Percentiles rank a stretch among this genome's conserved stretches.
These are phyloP conservation scores for Inga leiocalycina DNA, from an alignment of 306 rosid species.

Conservation along the genomic window DNA sequence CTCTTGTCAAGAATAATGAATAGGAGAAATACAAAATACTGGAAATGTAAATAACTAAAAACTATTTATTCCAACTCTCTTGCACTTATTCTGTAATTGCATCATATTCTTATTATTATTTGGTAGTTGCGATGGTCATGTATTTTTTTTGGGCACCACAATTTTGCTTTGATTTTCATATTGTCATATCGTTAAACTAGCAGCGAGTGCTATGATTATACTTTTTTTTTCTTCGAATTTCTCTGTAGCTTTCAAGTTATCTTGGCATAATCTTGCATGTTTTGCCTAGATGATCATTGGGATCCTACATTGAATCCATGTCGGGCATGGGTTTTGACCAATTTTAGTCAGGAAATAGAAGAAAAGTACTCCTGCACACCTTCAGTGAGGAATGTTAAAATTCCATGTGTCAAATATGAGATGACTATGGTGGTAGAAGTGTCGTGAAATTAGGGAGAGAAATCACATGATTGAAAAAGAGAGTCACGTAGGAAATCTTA, in stretches of 20 bases:
- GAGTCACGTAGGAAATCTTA: conserved; percentile 15
- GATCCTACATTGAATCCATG: conserved; percentile 25
- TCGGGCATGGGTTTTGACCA: conserved; percentile 14
- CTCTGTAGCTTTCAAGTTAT: conserved; percentile 12
- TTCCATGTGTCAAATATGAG: neutral
- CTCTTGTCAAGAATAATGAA: neutral
- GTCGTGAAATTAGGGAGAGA: conserved; percentile 22
- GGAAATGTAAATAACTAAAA: neutral
- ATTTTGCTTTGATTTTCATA: conserved; percentile 17
- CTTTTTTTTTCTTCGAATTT: neutral
- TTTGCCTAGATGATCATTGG: neutral
- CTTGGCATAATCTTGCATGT: conserved; percentile 4
- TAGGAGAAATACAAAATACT: neutral
- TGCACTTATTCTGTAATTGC: conserved; percentile 3
- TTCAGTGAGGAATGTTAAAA: neutral
- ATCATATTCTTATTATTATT: neutral
- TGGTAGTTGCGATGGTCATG: conserved; percentile 16
- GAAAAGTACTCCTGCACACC: neutral
- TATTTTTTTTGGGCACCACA: conserved; percentile 5
- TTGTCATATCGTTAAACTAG: neutral
- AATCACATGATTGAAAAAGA: conserved; percentile 21
- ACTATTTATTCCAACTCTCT: neutral
- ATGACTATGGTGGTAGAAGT: conserved; percentile 19
- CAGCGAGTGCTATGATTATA: neutral
- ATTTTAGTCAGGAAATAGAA: conserved; percentile 15